phyloP scores from a whole-genome alignment of 2,329 filamentous ascomycete genomes.

The Emmonsia crescens region DNA sequence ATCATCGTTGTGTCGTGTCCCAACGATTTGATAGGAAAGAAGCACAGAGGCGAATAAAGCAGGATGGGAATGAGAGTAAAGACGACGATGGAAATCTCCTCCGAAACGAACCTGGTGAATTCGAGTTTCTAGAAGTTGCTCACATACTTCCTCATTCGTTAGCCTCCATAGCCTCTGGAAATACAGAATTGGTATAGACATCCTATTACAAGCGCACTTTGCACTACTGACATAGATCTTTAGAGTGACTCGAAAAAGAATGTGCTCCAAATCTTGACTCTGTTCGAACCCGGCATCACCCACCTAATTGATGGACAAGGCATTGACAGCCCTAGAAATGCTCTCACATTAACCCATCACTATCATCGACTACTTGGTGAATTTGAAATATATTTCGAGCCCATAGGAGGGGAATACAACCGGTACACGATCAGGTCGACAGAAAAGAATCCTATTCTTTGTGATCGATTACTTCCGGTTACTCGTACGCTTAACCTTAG shows the following conservation, averaged over 20 bases:
- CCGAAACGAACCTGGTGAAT: constrained; percentile 1
- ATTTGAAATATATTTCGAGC: constrained; percentile 22
- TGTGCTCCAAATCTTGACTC: constrained; percentile 29
- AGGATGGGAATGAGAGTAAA: constrained; percentile 8
- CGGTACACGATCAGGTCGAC: constrained; percentile 17
- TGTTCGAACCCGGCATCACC: constrained; percentile 29
- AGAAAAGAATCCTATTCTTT: constrained; percentile 12
- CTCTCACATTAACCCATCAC: neutral
- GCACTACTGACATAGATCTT: neutral
- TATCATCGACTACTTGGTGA: neutral
- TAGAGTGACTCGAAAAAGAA: constrained; percentile 20
- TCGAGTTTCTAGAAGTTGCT: constrained; percentile 13
- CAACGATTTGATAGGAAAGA: constrained; percentile 11
- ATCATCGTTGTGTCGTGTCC: constrained; percentile 11
- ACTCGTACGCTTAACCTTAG: constrained; percentile 22
- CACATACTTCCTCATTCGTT: constrained; percentile 15
- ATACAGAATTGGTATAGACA: constrained; percentile 10
- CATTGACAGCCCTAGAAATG: constrained; percentile 17
- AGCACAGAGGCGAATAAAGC: constrained; percentile 7
- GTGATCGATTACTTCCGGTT: constrained; percentile 18
- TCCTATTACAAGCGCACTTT: neutral
- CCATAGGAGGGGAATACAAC: constrained; percentile 11
- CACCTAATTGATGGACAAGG: constrained; percentile 28
- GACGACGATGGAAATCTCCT: constrained; percentile 12
- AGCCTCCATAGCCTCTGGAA: constrained; percentile 5